A percentile compares a stretch with the other conserved stretches of the same genome.
phyloP scores from a whole-genome alignment of 352 stramenopile genomes.

The Pythium rhizo-oryzae region DNA sequence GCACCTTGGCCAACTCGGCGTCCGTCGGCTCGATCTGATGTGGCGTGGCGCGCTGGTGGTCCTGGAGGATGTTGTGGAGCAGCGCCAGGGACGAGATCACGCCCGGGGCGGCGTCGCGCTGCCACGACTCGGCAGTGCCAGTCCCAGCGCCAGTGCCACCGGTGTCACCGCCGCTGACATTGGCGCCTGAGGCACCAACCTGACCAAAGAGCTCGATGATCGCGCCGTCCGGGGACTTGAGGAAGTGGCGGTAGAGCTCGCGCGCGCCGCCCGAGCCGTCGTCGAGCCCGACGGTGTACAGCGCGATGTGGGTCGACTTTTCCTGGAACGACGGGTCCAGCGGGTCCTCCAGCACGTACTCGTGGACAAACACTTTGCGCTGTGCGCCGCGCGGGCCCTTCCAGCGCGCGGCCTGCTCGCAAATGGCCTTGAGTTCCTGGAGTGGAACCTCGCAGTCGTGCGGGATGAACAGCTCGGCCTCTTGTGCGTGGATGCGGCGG shows the following conservation, averaged over 20 bases:
- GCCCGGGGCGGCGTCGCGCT: conserved; percentile 33
- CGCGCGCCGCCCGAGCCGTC: conserved; percentile 31
- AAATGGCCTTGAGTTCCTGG: conserved; percentile 69
- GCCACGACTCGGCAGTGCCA: conserved; percentile 29
- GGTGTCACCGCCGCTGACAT: too few species aligned
- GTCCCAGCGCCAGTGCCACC: not conserved
- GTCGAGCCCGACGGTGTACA: conserved; percentile 79
- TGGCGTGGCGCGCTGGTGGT: conserved; percentile 29
- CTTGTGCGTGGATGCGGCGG: conserved; percentile 68
- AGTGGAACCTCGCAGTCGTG: conserved; percentile 87
- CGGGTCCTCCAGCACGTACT: conserved; percentile 80
- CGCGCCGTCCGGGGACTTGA: conserved; percentile 79
- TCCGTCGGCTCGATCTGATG: not conserved
- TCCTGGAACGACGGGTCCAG: conserved; percentile 63
- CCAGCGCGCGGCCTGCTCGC: conserved; percentile 61
- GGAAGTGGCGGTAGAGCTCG: conserved; percentile 87
- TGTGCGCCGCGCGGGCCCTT: conserved; percentile 56
- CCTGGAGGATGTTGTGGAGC: conserved; percentile 58
- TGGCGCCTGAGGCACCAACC: conserved; percentile 21
- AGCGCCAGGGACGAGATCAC: conserved; percentile 41
- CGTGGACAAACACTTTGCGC: conserved; percentile 80
- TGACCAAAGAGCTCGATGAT: conserved; percentile 89
- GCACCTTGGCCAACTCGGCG: not conserved
- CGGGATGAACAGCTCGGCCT: conserved; percentile 83
- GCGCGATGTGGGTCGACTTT: conserved; percentile 74